Conservation (phyloP, 169 alveolate genomes). For the Plasmodium adleri region DNA sequence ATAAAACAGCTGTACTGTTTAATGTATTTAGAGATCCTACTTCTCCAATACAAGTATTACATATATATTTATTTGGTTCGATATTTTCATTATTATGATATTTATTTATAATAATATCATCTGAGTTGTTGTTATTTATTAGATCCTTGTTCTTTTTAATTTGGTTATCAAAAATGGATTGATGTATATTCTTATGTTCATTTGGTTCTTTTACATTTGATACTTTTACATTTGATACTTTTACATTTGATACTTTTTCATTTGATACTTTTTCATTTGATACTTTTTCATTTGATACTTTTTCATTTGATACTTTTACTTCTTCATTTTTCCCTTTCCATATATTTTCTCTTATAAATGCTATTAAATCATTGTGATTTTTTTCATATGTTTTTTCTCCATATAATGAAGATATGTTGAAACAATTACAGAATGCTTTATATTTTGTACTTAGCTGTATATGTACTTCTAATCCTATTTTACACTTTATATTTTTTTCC, state of each 20-base stretch:
- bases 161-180: not conserved
- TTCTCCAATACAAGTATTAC: constrained; percentile 85
- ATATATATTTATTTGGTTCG: constrained; percentile 77
- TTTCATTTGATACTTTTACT: not conserved
- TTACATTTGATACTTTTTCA: not conserved
- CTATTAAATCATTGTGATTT: constrained; percentile 39
- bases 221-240: not conserved
- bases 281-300: constrained; percentile 1
- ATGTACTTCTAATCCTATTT: constrained; percentile 85
- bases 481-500: constrained; percentile 40
- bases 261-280: not conserved
- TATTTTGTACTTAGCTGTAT: constrained; percentile 81
- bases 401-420: constrained; percentile 56
- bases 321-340: constrained; percentile 1
- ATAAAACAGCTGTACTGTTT: constrained; percentile 80
- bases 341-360: constrained; percentile 54
- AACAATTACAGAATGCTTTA: constrained; percentile 83
- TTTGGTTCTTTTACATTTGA: not conserved
- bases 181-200: not conserved
- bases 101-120: not conserved
- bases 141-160: not conserved
- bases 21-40: constrained; percentile 80
- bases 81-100: not conserved
- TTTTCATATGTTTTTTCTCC: constrained; percentile 57
- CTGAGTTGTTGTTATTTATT: not conserved